Base-by-base conservation (phyloP, 106 monocot species). In the Narthecium ossifragum region DNA sequence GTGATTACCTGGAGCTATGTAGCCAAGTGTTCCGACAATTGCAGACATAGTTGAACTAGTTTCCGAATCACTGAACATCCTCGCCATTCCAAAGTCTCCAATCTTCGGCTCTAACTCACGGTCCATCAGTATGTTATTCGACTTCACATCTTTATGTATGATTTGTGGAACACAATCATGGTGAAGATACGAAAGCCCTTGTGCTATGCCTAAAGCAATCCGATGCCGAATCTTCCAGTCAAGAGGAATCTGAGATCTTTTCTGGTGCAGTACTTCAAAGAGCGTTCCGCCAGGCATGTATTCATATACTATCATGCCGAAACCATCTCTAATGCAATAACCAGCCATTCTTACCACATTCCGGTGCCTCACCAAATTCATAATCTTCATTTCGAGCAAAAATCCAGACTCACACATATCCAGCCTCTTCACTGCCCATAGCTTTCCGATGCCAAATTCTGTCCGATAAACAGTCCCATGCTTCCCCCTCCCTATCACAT, bases 1-100 rank as follows among this genome's bases (percentile, higher is more conserved):
- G n/a, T n/a, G n/a, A n/a, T n/a, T 61, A 85, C 89, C 89, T 73
- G 89, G 89, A 60, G 84, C 84, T 67, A 90, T 85, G 70, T 85
- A 90, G 40, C 85, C 90, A 57, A 85, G 90, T 55, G 90, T 90
- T 63, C 90, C 90, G 4, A 90, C 70, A 67, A 90, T 65, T 21
- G 76, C 63, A 47, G 85, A 76, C 22, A 75, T 54, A 20, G 81
- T 70, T 17, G 45, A 61, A 31, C 59, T 60, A 47, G 49, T 27
- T 53, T 77, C 61, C 11, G 27, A 45, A 55, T 37, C 23, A 5
- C 69, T 38, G 3, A 75, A 59, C 34, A 79, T 25, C 21, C 76
- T 82, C 26, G 85, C 85, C 56, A 69, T 69, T 37, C 89, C 89
- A 62, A 90, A 90, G 69, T 90, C 89, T 43, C 82, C 81, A 14